A percentile compares a stretch with the other conserved stretches of the same genome.
These are phyloP conservation scores for Aegilops speltoides DNA, from an alignment of 176 grass and related monocot genomes.

Conservation along the genomic window DNA sequence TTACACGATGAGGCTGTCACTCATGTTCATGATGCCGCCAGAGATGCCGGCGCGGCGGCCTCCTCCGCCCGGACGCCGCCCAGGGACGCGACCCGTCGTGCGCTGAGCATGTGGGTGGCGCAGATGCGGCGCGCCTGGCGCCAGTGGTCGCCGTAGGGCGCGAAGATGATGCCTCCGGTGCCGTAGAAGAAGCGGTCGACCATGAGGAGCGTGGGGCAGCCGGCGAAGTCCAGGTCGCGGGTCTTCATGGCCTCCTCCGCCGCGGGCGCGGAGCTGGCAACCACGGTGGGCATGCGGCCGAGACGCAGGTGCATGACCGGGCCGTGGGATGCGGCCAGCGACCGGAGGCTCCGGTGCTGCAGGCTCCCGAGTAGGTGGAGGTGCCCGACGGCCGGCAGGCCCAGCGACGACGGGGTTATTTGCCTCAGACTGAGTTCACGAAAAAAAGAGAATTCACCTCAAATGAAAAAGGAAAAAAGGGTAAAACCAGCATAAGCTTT, in stretches of 20 bases:
- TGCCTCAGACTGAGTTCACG: too few species aligned
- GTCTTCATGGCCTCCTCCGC: background rate
- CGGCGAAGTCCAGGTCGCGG: constrained; percentile 53
- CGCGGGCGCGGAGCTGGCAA: background rate
- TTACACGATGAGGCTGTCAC: background rate
- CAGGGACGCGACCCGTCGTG: constrained; percentile 30
- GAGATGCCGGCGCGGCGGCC: background rate
- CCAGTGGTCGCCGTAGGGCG: constrained; percentile 64
- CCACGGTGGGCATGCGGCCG: background rate
- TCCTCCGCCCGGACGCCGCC: constrained; percentile 25
- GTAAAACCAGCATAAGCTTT: too few species aligned
- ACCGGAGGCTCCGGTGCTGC: background rate
- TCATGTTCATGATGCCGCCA: background rate
- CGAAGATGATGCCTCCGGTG: constrained; percentile 43
- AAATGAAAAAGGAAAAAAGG: too few species aligned
- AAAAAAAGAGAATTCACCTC: too few species aligned
- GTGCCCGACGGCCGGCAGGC: background rate
- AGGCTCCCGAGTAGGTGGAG: background rate
- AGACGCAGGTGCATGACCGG: background rate
- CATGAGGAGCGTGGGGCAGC: constrained; percentile 3
- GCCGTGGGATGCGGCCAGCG: background rate
- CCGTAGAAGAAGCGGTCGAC: constrained; percentile 40
- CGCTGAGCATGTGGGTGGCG: constrained; percentile 47
- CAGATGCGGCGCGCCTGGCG: constrained; percentile 50
- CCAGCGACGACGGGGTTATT: background rate